Evolutionary conservation across 306 rosid genomes (phyloP), one percentile per base, ranked within the genome.

Genomic region (Prinsepia uniflora): DNA sequence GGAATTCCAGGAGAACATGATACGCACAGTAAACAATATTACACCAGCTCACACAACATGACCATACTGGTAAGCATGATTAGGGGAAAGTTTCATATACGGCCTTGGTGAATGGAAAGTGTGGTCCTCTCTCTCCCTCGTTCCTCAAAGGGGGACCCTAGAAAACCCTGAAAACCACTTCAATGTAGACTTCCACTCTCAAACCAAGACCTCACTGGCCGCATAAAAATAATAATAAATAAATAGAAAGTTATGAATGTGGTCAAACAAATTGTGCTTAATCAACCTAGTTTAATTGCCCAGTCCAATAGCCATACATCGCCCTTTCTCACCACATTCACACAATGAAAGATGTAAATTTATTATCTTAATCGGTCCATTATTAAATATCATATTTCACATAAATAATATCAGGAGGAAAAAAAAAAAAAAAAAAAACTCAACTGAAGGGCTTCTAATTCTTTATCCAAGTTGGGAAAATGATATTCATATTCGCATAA

Each of bases 51-150:
- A 14, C 3, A 43, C 60, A 41, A 56, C 59, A 66, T 40, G 72
- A 45, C 40, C 46, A 71, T 45, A 72, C 0, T 53, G 11, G 0
- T 20, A 39, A 39, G 50, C 5, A 50, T 47, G 61, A 45, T 24
- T 67, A 39, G 56, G 67, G 57, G 73, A 50, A 58, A 58, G 63
- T 59, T 67, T 67, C 79, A 67, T 46, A 49, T 67, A 47, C 8
- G 47, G 39, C 43, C 58, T 49, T 49, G 6, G 22, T 45, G 60
- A 66, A 36, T 14, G 20, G 17, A 46, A 54, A 39, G 67, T 55
- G 78, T 65, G 73, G 73, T 65, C 78, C 78, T 67, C 50, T 14
- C 55, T 49, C 50, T 46, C 36, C 57, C 62, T 57, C 62, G 6
- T 17, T 57, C 9, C 17, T 59, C 64, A 7, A 59, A 9, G 59